Base-by-base conservation (phyloP, 2,329 filamentous ascomycete genomes). In the Fusarium pininemorale region DNA sequence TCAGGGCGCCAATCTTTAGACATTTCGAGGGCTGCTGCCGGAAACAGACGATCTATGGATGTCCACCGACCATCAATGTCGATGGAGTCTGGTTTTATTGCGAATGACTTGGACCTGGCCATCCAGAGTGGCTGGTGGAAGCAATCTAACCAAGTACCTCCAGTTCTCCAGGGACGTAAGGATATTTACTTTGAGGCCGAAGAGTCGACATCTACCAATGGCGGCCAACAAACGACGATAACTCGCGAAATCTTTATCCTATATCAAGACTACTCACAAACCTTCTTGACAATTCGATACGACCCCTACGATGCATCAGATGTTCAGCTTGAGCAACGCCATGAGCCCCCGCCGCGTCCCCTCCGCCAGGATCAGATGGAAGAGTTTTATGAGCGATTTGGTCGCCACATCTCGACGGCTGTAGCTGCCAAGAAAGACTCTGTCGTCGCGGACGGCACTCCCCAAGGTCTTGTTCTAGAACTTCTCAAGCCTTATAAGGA, bases 251-350 rank as follows among this genome's bases (percentile, higher is more conserved):
- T 98, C 47, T 96, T 93, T 77, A 86, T 98, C n/a, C 85, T 99
- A 14, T 99, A 94, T 85, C 92, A 95, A 78, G 96, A 99, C 83
- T 99, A 99, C 82, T 98, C 95, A 24, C 96, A 98, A 81, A 98
- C 96, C 0, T 88, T 97, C 73, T 89, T 99, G 78, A 94, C 92
- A 0, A 93, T 92, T 24, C 91, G 88, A 57, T 98, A 93, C 81
- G 93, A 98, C 80, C 86, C 91, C 3, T 89, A 91, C 60, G 91
- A 97, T 79, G 88, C 93, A 7, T 86, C 89, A 5, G 92, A 96
- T 78, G 92, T 92, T 16, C 86, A 90, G 39, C 83, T 98, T 12
- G 93, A 97, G 78, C 96, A 99, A 82, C 91, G 91, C 50, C 96
- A 98, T 78, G 94, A 98, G 79, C 86, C 90, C 3, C 95, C 96